These are phyloP conservation scores for Ceratocystis smalleyi DNA, from an alignment of 2,329 filamentous ascomycete species.

Conservation along the genomic window DNA sequence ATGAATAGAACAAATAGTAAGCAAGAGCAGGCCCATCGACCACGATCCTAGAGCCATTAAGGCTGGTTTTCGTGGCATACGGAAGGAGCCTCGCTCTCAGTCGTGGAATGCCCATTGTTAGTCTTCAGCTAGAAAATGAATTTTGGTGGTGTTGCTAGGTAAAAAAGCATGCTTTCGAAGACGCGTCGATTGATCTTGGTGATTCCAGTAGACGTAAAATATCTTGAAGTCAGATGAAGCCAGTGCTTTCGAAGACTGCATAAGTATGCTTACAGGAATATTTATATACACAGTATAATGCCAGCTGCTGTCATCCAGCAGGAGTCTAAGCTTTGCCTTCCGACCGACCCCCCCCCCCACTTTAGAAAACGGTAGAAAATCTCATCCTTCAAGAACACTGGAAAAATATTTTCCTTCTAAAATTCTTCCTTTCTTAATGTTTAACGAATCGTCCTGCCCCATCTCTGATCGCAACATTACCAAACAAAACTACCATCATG, in stretches of 20 bases:
- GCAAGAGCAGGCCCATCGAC: conserved; percentile 71
- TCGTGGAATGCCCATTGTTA: conserved; percentile 43
- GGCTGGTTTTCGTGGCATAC: conserved; percentile 30
- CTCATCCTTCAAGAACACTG: background rate
- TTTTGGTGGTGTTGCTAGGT: background rate
- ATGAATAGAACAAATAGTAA: conserved; percentile 30
- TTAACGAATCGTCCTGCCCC: conserved; percentile 9
- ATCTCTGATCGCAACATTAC: background rate
- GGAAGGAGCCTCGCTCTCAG: conserved; percentile 38
- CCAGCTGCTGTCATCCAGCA: background rate
- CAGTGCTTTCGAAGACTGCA: background rate
- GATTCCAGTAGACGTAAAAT: background rate
- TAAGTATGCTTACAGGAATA: background rate
- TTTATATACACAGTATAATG: background rate
- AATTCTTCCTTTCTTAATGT: conserved; percentile 9
- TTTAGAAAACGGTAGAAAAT: background rate
- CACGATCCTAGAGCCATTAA: conserved; percentile 32
- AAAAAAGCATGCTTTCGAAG: background rate
- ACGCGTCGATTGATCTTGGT: background rate
- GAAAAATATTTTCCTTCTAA: background rate
- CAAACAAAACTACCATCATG: conserved; percentile 27
- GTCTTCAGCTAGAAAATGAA: background rate
- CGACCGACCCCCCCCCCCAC: background rate
- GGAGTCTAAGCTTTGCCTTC: background rate
- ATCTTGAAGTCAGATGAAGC: background rate